Evolutionary conservation across 2,329 filamentous ascomycete species (phyloP).

Genomic region (Hymenoscyphus fraxineus): DNA sequence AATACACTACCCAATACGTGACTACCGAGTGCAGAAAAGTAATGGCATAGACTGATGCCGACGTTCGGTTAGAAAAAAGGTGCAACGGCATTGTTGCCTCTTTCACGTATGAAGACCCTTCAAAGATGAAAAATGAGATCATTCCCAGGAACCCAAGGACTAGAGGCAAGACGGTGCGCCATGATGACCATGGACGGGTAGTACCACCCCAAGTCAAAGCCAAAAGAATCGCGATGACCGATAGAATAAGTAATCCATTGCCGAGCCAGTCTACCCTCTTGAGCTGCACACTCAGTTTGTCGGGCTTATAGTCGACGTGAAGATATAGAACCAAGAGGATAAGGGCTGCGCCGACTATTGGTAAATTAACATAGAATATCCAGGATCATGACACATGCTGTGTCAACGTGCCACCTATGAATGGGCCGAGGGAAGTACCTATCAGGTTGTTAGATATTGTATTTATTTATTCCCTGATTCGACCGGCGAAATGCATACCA

Average conservation of each 20-base stretch:
- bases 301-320: neutral
- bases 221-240: neutral
- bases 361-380: conserved; percentile 54
- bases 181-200: neutral
- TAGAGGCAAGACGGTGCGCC: neutral
- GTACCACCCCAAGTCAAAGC: neutral
- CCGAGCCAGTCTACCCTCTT: neutral
- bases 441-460: too few relatives aligned
- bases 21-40: neutral
- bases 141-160: neutral
- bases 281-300: neutral
- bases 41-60: neutral
- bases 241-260: neutral
- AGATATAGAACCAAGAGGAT: conserved; percentile 6
- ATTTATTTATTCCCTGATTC: too few relatives aligned
- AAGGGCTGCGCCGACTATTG: conserved; percentile 5
- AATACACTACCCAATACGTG: neutral
- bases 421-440: conserved; percentile 30
- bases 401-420: conserved; percentile 12
- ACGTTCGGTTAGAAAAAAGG: neutral
- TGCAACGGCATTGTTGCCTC: neutral
- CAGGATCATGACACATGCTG: conserved; percentile 12
- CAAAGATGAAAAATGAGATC: neutral
- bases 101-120: neutral
- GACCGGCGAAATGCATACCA: too few relatives aligned